phyloP scores from a whole-genome alignment of 176 grass and related monocot species.

The Zea luxurians region DNA sequence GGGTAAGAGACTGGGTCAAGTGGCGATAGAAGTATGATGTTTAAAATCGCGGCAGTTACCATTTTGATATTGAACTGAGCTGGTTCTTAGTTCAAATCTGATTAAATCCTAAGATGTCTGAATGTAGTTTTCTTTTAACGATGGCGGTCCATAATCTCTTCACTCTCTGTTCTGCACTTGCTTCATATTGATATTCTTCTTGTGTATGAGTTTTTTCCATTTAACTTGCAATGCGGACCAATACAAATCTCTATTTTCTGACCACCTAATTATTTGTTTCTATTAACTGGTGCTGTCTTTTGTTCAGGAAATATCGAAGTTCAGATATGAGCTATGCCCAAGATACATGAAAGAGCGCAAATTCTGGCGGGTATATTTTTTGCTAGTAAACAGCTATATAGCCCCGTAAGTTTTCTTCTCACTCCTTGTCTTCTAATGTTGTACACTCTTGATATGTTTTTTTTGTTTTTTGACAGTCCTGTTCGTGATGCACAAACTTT shows the following conservation, averaged over 20 bases:
- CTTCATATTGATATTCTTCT: constrained; percentile 8
- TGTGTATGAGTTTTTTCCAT: not conserved
- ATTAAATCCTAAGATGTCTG: not conserved
- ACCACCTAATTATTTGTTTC: too few relatives aligned
- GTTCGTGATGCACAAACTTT: constrained; percentile 17
- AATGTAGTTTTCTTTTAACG: not conserved
- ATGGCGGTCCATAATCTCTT: not conserved
- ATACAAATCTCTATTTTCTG: not conserved
- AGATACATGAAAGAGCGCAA: constrained; percentile 99
- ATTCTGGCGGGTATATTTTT: constrained; percentile 94
- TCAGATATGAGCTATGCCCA: constrained; percentile 97
- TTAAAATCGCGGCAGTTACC: not conserved
- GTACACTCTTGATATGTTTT: not conserved
- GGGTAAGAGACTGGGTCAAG: not conserved
- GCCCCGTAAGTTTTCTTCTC: constrained; percentile 62
- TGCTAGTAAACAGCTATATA: constrained; percentile 81
- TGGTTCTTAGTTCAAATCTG: constrained; percentile 1
- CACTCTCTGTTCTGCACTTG: not conserved
- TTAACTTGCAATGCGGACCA: not conserved
- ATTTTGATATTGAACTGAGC: not conserved
- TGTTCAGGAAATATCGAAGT: constrained; percentile 97
- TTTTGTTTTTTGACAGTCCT: not conserved
- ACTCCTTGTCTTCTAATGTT: constrained; percentile 15
- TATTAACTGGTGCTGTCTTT: constrained; percentile 23
- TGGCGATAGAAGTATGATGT: not conserved